Evolutionary conservation across 2,329 filamentous ascomycete species (phyloP), one percentile per base, ranked within the genome.

Genomic region (Arachnopeziza araneosa): DNA sequence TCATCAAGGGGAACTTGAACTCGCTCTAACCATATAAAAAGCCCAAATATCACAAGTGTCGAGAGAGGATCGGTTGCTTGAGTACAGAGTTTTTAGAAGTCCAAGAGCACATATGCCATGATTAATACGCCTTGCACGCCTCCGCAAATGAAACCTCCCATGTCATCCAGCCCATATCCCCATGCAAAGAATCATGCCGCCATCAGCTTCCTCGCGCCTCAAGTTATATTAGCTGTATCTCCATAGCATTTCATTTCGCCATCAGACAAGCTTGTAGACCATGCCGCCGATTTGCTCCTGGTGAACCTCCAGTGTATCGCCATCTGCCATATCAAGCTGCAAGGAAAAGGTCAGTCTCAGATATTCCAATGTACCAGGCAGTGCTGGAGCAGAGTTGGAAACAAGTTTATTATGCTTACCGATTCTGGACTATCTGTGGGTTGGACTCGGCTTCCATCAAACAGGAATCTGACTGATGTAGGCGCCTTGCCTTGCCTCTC

Each of bases 281-380:
- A 44, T 76, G 63, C 93, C 93, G 62, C 95, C 95, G 63, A 98
- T 95, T 78, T 99, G 95, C 75, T 99, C 95, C 75, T 98, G 95
- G 75, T 98, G 93, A 24, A 99, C 95, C 73, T 99, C 95, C 24
- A 99, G 86, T 0, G 91, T 96, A 72, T 99, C 95, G 44, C 95
- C 93, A 69, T 99, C 95, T 66, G 86, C 80, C 95, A 99, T 99
- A 64, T 98, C 95, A 58, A 98, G 88, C 95, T 98, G 70, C 51
- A 17, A 53, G n/a, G 36, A 52, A 19, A 50, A 62, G 24, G 52
- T 64, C 24, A 67, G 64, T 56, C 30, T 64, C 30, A 22, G 19
- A 22, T 32, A 8, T n/a, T 57, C 26, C 24, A 21, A 49, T 26
- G 8, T 57, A 19, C 1, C 50, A 22, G 21, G 19, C 5, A 14